Conservation (phyloP, 768 basidiomycete genomes). For the Cystofilobasidium bisporidii region DNA sequence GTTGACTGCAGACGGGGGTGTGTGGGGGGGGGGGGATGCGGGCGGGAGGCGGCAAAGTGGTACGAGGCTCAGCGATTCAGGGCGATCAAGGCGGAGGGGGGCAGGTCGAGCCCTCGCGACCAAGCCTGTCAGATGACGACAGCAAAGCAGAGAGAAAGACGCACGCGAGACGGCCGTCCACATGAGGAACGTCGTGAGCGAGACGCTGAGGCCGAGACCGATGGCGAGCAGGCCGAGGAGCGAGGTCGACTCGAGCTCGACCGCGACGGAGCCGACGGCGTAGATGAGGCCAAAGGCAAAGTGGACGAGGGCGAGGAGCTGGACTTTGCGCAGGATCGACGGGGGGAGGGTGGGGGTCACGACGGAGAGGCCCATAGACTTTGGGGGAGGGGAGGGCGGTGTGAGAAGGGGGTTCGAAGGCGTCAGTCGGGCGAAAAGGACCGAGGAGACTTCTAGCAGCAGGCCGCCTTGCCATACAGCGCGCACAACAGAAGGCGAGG, state of each 20-base stretch:
- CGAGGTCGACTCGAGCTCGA: slow-evolving; percentile 61
- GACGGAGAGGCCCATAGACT: slow-evolving; percentile 76
- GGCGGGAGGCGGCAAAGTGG: no score
- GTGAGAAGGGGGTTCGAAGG: neutral
- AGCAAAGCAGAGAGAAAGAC: slow-evolving; percentile 16
- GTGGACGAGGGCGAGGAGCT: slow-evolving; percentile 59
- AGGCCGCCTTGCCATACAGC: no score
- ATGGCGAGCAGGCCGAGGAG: slow-evolving; percentile 74
- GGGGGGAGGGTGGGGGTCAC: slow-evolving; percentile 74
- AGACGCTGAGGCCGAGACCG: slow-evolving; percentile 87
- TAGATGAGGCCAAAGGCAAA: slow-evolving; percentile 55
- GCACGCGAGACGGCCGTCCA: slow-evolving; percentile 68
- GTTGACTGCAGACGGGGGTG: slow-evolving; percentile 35
- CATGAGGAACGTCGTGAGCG: slow-evolving; percentile 85
- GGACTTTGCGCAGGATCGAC: slow-evolving; percentile 69
- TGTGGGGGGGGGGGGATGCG: neutral
- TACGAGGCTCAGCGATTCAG: no score
- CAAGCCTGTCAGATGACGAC: neutral
- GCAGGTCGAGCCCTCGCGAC: no score
- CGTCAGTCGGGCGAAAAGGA: neutral
- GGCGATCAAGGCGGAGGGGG: neutral
- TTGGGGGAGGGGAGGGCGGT: no score
- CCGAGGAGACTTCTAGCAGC: neutral
- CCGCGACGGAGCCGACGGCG: slow-evolving; percentile 85
- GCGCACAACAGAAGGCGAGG: neutral